These are phyloP conservation scores for Sphagnum fallax DNA, from an alignment of 228 moss, liverwort and hornwort genomes.

Conservation along the genomic window DNA sequence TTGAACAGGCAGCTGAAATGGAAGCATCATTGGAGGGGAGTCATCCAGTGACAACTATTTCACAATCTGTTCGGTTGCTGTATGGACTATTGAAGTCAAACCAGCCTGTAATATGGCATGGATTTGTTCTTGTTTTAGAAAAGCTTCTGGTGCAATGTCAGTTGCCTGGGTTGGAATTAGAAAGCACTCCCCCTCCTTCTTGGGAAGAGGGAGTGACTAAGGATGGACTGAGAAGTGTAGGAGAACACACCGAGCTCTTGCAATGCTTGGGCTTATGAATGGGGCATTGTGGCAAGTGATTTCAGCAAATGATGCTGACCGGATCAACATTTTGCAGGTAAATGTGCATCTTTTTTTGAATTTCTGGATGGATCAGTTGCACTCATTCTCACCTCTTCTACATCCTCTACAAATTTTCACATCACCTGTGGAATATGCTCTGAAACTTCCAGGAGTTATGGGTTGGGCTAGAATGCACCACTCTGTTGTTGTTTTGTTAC, in stretches of 20 bases:
- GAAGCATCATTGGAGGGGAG: slow-evolving; percentile 45
- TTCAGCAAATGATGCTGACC: slow-evolving; percentile 93
- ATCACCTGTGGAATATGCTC: too few species aligned
- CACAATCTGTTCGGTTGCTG: slow-evolving; percentile 81
- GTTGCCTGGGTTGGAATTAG: slow-evolving; percentile 85
- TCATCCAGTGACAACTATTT: slow-evolving; percentile 45
- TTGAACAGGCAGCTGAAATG: slow-evolving; percentile 58
- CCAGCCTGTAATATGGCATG: slow-evolving; percentile 73
- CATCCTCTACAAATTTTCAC: too few species aligned
- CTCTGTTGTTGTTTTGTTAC: too few species aligned
- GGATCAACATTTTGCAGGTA: slow-evolving; percentile 90
- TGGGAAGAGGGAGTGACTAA: slow-evolving; percentile 46
- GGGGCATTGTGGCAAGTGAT: slow-evolving; percentile 97
- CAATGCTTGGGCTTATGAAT: slow-evolving; percentile 95
- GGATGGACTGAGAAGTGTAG: slow-evolving; percentile 57
- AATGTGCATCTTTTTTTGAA: too few species aligned
- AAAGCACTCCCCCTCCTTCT: slow-evolving; percentile 25
- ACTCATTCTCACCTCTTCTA: too few species aligned
- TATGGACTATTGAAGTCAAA: slow-evolving; percentile 91
- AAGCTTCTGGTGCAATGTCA: slow-evolving; percentile 90
- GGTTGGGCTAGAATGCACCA: too few species aligned
- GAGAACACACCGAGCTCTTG: slow-evolving; percentile 89
- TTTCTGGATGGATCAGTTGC: too few species aligned
- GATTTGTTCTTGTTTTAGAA: slow-evolving; percentile 82
- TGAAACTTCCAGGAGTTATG: too few species aligned